These are phyloP conservation scores for Podospora anserina DNA, from an alignment of 495 filamentous ascomycete genomes.

Conservation along the genomic window DNA sequence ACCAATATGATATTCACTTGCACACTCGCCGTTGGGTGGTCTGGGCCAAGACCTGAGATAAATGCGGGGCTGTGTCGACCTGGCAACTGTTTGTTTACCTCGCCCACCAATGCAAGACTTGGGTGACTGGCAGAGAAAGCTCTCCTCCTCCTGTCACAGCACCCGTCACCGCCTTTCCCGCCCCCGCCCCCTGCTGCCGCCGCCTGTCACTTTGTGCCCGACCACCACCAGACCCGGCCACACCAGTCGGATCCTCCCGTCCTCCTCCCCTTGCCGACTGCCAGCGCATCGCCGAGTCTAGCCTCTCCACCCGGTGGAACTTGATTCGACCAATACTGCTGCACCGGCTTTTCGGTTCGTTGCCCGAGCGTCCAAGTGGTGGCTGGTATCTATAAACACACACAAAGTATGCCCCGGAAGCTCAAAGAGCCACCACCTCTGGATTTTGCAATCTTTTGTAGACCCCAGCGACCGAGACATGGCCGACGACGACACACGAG, in stretches of 20 bases:
- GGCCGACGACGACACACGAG: neutral
- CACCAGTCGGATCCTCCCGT: slow-evolving; percentile 12
- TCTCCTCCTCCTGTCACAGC: neutral
- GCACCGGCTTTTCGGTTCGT: slow-evolving; percentile 20
- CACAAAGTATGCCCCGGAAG: slow-evolving; percentile 25
- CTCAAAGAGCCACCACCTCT: slow-evolving; percentile 23
- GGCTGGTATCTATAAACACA: slow-evolving; percentile 24
- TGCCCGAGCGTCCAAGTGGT: slow-evolving; percentile 24
- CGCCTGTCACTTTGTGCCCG: slow-evolving; percentile 2
- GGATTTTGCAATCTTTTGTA: slow-evolving; percentile 45
- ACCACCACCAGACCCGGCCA: neutral
- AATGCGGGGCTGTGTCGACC: slow-evolving; percentile 4
- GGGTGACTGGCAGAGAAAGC: slow-evolving; percentile 7
- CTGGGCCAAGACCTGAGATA: neutral
- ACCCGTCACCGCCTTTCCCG: slow-evolving; percentile 13
- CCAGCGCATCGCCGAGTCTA: slow-evolving; percentile 29
- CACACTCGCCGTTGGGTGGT: neutral
- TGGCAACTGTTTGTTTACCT: slow-evolving; percentile 21
- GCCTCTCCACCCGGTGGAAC: slow-evolving; percentile 15
- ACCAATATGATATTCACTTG: neutral
- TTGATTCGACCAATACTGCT: slow-evolving; percentile 3
- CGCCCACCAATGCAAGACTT: neutral
- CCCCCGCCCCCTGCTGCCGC: neutral
- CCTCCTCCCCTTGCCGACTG: slow-evolving; percentile 14
- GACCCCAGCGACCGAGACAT: slow-evolving; percentile 21